phyloP scores from a whole-genome alignment of 2,329 filamentous ascomycete species.

The Fusarium napiforme region DNA sequence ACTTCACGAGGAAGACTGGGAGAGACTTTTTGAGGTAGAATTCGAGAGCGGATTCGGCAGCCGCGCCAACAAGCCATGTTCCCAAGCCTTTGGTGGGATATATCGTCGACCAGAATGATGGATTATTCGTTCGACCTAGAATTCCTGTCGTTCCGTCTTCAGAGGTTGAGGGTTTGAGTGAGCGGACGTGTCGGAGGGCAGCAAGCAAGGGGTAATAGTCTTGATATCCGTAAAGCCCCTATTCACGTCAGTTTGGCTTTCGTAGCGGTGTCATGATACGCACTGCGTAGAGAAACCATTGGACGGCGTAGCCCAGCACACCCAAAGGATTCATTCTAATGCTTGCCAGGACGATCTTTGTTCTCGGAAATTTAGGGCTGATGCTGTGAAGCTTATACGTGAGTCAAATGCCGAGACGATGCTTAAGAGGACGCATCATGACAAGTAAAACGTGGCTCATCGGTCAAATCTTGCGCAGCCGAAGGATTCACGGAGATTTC shows the following conservation, averaged over 20 bases:
- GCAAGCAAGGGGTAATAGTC: not conserved
- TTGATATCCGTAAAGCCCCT: constrained; percentile 3
- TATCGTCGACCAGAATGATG: not conserved
- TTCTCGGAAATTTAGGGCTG: not conserved
- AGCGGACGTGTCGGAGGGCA: not conserved
- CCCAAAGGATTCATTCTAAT: not conserved
- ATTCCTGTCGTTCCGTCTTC: not conserved
- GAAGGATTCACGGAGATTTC: not conserved
- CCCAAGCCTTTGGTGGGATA: not conserved
- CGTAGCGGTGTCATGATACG: not conserved
- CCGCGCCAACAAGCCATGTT: not conserved
- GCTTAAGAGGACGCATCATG: not conserved
- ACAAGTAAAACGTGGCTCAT: not conserved
- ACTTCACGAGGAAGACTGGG: accelerated
- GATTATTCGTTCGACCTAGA: not conserved
- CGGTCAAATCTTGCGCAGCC: not conserved
- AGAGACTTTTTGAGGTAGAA: not conserved
- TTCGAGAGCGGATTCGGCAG: not conserved
- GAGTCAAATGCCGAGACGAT: not conserved
- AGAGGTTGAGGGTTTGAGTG: not conserved
- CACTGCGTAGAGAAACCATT: not conserved
- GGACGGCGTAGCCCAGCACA: not conserved
- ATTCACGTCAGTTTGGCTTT: not conserved
- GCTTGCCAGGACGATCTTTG: not conserved
- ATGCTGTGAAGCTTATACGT: not conserved